Conservation (phyloP, 805 yeast species). For the Candida koratica region DNA sequence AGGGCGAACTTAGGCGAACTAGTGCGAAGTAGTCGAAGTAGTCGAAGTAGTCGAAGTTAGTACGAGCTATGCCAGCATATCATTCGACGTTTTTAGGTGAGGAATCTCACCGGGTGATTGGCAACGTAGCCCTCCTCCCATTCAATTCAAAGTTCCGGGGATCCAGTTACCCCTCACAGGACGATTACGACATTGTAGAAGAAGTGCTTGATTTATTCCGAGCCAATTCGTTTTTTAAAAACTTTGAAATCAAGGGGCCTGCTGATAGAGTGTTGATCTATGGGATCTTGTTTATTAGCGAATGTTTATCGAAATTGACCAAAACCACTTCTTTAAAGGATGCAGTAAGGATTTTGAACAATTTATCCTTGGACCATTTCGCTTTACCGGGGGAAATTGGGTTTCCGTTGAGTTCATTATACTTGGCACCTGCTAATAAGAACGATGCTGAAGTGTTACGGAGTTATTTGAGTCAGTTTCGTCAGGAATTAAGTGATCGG, state of each 20-base stretch:
- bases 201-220: slow-evolving; percentile 88
- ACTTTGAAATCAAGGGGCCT: slow-evolving; percentile 94
- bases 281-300: slow-evolving; percentile 86
- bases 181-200: slow-evolving; percentile 83
- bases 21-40: no score
- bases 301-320: slow-evolving; percentile 66
- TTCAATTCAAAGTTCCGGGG: slow-evolving; percentile 82
- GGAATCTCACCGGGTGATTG: slow-evolving; percentile 58
- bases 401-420: slow-evolving; percentile 83
- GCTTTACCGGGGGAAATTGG: slow-evolving; percentile 93
- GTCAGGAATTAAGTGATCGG: slow-evolving; percentile 88
- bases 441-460: slow-evolving; percentile 76
- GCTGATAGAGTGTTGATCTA: slow-evolving; percentile 90
- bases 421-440: slow-evolving; percentile 68
- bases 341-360: slow-evolving; percentile 67
- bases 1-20: no score
- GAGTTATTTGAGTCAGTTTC: slow-evolving; percentile 81
- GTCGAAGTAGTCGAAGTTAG: no score
- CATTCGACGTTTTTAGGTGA: slow-evolving; percentile 76
- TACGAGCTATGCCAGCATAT: slow-evolving; percentile 70
- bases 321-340: slow-evolving; percentile 49
- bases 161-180: slow-evolving; percentile 76
- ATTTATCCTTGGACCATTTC: slow-evolving; percentile 82
- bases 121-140: slow-evolving; percentile 82
- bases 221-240: slow-evolving; percentile 93